phyloP scores from a whole-genome alignment of 108 stramenopile species.

The Craspedostauros australis region DNA sequence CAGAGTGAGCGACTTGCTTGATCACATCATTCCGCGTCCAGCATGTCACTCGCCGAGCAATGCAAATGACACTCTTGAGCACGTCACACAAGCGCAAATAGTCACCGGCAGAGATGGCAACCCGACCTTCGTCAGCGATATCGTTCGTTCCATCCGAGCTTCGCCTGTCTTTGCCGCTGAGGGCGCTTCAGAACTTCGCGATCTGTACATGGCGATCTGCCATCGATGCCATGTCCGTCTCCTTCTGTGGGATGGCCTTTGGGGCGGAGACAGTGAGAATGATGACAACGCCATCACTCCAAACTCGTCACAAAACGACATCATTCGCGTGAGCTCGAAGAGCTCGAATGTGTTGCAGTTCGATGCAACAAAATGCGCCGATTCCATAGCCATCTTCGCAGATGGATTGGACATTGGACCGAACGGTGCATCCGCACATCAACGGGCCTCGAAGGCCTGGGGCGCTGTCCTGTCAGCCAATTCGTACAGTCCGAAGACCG shows the following conservation, averaged over 20 bases:
- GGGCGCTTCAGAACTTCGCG: slow-evolving; percentile 32
- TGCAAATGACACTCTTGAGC: not conserved
- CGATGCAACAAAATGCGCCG: slow-evolving; percentile 75
- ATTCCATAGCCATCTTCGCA: slow-evolving; percentile 68
- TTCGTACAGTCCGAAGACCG: slow-evolving; percentile 64
- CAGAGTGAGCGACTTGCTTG: slow-evolving; percentile 54
- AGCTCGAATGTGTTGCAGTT: slow-evolving; percentile 48
- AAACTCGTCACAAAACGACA: slow-evolving; percentile 21
- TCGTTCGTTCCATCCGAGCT: too few species aligned
- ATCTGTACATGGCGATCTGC: slow-evolving; percentile 55
- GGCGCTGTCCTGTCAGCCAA: slow-evolving; percentile 65
- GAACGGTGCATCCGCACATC: slow-evolving; percentile 51
- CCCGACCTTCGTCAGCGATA: too few species aligned
- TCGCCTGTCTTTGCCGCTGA: too few species aligned
- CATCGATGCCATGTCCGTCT: slow-evolving; percentile 41
- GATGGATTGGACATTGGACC: not conserved
- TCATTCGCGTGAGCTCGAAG: slow-evolving; percentile 34
- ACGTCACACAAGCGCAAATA: too few species aligned
- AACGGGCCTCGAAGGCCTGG: slow-evolving; percentile 83
- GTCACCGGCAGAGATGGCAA: too few species aligned
- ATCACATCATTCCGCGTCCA: slow-evolving; percentile 39
- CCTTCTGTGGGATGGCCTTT: slow-evolving; percentile 66
- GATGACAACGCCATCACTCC: slow-evolving; percentile 29
- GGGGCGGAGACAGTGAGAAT: slow-evolving; percentile 30
- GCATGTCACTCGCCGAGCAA: slow-evolving; percentile 11